phyloP scores from a whole-genome alignment of 768 basidiomycete genomes.

The Psilocybe azurescens region DNA sequence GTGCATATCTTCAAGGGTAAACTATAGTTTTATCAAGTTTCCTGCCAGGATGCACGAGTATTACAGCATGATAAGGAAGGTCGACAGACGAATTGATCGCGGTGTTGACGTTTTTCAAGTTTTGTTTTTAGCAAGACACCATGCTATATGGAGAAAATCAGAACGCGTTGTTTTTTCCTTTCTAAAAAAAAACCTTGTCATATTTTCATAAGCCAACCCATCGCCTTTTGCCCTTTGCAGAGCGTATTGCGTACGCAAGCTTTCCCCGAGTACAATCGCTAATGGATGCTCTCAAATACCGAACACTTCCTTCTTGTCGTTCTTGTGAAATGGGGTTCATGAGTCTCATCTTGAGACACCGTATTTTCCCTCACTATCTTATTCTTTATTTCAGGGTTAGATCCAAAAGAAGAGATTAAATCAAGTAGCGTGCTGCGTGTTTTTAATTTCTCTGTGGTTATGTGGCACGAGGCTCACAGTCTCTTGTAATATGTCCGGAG shows the following conservation, averaged over 20 bases:
- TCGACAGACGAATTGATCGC: background rate
- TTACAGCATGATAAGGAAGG: background rate
- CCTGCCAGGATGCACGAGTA: background rate
- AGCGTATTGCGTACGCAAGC: background rate
- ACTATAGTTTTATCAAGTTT: background rate
- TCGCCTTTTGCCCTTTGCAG: background rate
- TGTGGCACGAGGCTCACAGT: background rate
- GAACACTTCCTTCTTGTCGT: background rate
- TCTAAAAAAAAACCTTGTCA: background rate
- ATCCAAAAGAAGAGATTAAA: background rate
- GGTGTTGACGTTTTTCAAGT: background rate
- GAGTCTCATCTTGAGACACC: background rate
- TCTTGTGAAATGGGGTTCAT: background rate
- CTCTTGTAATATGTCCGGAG: background rate
- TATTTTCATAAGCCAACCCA: background rate
- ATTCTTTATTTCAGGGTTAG: background rate
- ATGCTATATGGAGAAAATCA: background rate
- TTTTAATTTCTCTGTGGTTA: background rate
- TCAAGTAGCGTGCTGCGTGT: no score
- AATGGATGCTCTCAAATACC: background rate
- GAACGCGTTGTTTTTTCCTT: background rate
- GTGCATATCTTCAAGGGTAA: background rate
- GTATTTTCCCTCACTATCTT: background rate
- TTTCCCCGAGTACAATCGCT: background rate
- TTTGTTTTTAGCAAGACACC: background rate